These are phyloP conservation scores for Verruconis gallopava DNA, from an alignment of 2,329 filamentous ascomycete genomes.

Conservation along the genomic window DNA sequence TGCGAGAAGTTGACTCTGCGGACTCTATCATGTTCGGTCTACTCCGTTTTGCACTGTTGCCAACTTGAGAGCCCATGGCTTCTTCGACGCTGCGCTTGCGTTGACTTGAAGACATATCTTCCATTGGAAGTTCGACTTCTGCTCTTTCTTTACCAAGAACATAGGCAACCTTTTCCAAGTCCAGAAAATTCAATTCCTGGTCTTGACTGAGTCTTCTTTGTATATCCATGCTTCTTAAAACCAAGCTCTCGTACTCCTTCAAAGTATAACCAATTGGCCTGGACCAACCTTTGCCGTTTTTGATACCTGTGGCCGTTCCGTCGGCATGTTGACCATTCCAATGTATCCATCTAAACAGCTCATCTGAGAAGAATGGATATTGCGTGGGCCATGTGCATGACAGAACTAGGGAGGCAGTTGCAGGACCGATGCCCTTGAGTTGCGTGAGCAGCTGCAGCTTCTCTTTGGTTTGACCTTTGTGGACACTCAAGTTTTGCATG, in stretches of 20 bases:
- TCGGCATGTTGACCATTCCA: conserved; percentile 22
- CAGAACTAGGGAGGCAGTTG: conserved; percentile 63
- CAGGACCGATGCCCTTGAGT: conserved; percentile 65
- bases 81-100: no score
- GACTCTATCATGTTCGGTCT: no score
- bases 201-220: conserved; percentile 21
- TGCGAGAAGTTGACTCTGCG: no score
- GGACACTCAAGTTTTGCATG: conserved; percentile 33
- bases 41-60: no score
- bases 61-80: no score
- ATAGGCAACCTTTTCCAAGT: conserved; percentile 10
- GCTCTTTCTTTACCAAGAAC: conserved; percentile 8
- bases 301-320: conserved; percentile 11
- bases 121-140: no score
- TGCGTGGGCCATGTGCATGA: conserved; percentile 46
- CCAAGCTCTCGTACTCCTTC: conserved; percentile 54
- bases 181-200: neutral
- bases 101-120: no score
- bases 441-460: conserved; percentile 43
- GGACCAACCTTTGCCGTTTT: conserved; percentile 36
- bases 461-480: conserved; percentile 5
- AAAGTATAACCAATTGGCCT: conserved; percentile 53
- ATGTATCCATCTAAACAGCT: conserved; percentile 61
- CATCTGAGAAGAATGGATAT: conserved; percentile 68
- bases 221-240: conserved; percentile 26